Base-by-base conservation (phyloP, 2,329 filamentous ascomycete species). In the Neofusicoccum kwambonambiense region DNA sequence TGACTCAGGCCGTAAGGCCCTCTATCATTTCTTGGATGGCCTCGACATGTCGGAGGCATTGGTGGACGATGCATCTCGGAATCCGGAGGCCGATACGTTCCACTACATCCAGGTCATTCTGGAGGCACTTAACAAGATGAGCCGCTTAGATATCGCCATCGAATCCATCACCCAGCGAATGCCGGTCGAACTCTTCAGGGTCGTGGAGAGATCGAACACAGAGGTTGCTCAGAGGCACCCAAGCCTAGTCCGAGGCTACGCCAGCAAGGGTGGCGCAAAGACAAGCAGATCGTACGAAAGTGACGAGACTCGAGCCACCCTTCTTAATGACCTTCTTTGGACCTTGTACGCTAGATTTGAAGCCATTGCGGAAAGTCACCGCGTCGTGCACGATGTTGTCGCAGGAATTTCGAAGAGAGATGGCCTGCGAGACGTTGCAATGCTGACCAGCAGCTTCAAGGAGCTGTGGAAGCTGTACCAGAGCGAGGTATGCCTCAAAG, bases 391-490 rank as follows among this genome's bases (percentile, higher is more conserved):
- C 76, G 95, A 98, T 76, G 90, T 96, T 52, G 90, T 97, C 72
- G 90, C 90, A 68, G 91, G 91, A 0, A 91, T 99, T 65, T 88
- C 94, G 62, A 88, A 89, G 67, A 88, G 96, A 57, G 93, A 98
- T 73, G 90, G 90, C 77, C 76, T 83, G 57, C 77, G 75, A 58
- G 84, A 85, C 64, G 72, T 72, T 22, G 87, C 76, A 81, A 84
- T 86, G 0, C 83, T 98, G 57, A 89, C 92, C 5, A 89, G 92
- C 64, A 93, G 93, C 64, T 99, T 99, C 79, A 95, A 94, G 73
- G 95, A 98, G 78, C 81, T 99, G 45, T 99, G 96, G 96, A 97
- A 97, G 74, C 82, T 99, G 7, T 94, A 97, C 72, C 95, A 99
- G 74, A 98, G 96, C 77, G 95, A 99, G 42, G 56, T 60, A 60